A percentile compares a stretch with the other conserved stretches of the same genome.
These are phyloP conservation scores for Umbilicus rupestris DNA, from an alignment of 164 flowering plant species.

Conservation along the genomic window DNA sequence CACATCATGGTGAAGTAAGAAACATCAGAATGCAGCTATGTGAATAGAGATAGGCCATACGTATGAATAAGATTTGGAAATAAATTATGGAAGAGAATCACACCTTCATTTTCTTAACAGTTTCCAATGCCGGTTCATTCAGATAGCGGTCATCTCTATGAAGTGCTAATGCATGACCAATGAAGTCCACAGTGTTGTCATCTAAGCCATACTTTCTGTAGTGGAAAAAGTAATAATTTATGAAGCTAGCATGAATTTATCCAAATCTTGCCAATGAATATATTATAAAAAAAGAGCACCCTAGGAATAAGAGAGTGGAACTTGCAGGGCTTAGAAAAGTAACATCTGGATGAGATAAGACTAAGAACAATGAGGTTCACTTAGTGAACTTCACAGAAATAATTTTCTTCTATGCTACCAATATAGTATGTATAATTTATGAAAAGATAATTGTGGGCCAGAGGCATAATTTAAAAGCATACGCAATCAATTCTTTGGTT, in stretches of 20 bases:
- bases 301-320: not conserved
- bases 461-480: slow-evolving; percentile 17
- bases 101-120: slow-evolving; percentile 93
- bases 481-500: slow-evolving; percentile 79
- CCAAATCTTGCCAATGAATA: not conserved
- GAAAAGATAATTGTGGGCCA: not conserved
- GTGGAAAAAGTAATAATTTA: not conserved
- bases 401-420: not conserved
- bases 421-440: not conserved
- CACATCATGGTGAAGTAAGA: slow-evolving; percentile 11
- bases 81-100: not conserved
- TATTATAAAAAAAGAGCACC: not conserved
- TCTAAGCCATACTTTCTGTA: slow-evolving; percentile 87
- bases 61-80: not conserved
- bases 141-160: slow-evolving; percentile 78
- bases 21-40: slow-evolving; percentile 2
- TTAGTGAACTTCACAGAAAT: not conserved
- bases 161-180: slow-evolving; percentile 90
- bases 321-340: not conserved
- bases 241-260: not conserved
- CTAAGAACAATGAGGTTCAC: not conserved
- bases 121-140: slow-evolving; percentile 79
- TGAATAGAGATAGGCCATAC: not conserved
- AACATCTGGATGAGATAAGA: not conserved
- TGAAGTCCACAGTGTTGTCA: slow-evolving; percentile 81